phyloP scores from a whole-genome alignment of 1,284 basidiomycete genomes.

The Malassezia sp. region DNA sequence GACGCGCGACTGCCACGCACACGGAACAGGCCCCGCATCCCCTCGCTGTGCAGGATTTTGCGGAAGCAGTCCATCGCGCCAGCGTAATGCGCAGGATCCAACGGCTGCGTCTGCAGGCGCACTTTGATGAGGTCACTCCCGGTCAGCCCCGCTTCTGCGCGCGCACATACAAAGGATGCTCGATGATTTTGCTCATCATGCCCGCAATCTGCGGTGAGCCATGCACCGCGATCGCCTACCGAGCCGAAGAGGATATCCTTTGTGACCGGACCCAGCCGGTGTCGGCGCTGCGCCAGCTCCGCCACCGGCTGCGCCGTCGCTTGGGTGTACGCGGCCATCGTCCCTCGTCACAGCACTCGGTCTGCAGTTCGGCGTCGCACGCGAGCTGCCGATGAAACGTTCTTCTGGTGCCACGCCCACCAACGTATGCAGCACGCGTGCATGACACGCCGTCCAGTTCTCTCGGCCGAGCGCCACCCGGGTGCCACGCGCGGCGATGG shows the following conservation, averaged over 20 bases:
- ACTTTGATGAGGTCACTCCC: constrained; percentile 41
- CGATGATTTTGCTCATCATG: constrained; percentile 42
- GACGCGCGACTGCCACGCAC: constrained; percentile 2
- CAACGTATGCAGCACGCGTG: no score
- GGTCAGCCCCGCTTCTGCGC: not conserved
- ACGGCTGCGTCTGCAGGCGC: constrained; percentile 39
- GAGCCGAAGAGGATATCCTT: constrained; percentile 43
- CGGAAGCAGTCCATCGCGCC: constrained; percentile 41
- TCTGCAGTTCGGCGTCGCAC: no score
- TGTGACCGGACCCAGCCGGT: constrained; percentile 29
- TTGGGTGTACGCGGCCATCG: not conserved
- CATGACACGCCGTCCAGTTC: no score
- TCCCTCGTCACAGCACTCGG: not conserved
- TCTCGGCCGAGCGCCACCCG: no score
- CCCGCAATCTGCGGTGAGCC: constrained; percentile 21
- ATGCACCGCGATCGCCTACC: constrained; percentile 1
- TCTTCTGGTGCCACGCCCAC: no score
- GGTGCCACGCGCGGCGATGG: no score
- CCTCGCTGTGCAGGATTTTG: constrained; percentile 31
- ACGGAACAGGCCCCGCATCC: constrained; percentile 38
- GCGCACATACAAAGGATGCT: constrained; percentile 36
- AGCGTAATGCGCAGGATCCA: constrained; percentile 24
- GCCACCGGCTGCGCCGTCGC: not conserved
- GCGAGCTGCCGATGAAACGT: no score
- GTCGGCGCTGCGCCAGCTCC: not conserved